Base-by-base conservation (phyloP, 148 eudicot genomes). In the Amaranthus hypochondriacus region DNA sequence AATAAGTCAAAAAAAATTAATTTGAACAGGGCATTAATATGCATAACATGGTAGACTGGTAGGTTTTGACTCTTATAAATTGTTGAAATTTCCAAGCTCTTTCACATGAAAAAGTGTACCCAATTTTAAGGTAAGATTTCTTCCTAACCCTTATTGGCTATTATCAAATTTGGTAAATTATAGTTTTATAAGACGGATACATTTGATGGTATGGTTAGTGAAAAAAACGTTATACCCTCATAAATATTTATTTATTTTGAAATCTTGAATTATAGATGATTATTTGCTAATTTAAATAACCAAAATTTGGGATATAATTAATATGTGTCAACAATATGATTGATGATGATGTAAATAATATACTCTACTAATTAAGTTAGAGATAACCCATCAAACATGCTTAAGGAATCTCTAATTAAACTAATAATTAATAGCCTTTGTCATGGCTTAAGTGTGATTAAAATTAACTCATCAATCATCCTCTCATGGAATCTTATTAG, bases 101-200 rank as follows among this genome's bases (percentile, higher is more conserved):
- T 73, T 78, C 77, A 70, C 68, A 70, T 70, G 71, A 79, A 79
- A 28, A 28, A 13, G 39, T 69, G 43, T 54, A 14, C 2, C 62
- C 65, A 54, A 53, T 63, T 68, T 68, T 39, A 73, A 28, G 77
- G 68, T 68, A 9, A 69, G 75, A 63, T 70, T 79, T 79, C 54
- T 64, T 66, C 67, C 15, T 10, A 65, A 47, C 48, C 14, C 66
- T 50, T 70, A 70, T 69, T 70, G 74, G 74, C 69, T 62, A 60
- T 56, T 46, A 15, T 5, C 66, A 69, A 75, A 28, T 57, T 64
- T 75, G 42, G 21, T 62, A 49, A 68, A 73, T 78, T 73, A 28
- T 28, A 28, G 39, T 28, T 28, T 28, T 28, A 28, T 28, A 28
- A 28, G 39, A 0, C 39, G 39, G 39, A 28, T 28, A 28, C 2